A percentile compares a stretch with the other conserved stretches of the same genome.
Evolutionary conservation across 768 basidiomycete species (phyloP).

Genomic region (Flagelloscypha sp.): DNA sequence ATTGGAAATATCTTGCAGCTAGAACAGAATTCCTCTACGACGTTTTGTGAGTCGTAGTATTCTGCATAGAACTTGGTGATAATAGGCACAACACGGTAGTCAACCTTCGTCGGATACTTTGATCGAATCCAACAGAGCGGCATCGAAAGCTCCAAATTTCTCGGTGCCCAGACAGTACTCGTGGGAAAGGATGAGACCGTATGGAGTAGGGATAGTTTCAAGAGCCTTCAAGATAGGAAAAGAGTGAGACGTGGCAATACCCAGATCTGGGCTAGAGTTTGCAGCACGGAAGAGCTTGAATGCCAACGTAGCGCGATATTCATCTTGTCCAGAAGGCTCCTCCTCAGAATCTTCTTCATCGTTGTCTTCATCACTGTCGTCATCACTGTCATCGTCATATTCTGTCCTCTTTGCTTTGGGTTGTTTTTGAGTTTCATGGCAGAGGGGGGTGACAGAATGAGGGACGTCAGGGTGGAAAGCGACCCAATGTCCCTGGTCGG

Average conservation of each 20-base stretch:
- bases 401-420: no score
- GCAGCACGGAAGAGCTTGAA: conserved; percentile 22
- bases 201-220: conserved; percentile 9
- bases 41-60: conserved; percentile 4
- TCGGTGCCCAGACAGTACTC: conserved; percentile 18
- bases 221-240: conserved; percentile 3
- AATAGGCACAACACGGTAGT: conserved; percentile 14
- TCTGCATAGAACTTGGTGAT: conserved; percentile 5
- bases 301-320: conserved; percentile 21
- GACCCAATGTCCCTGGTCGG: conserved; percentile 13
- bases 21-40: not conserved
- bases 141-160: conserved; percentile 17
- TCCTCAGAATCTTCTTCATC: no score
- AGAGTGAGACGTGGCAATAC: not conserved
- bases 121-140: conserved; percentile 11
- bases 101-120: conserved; percentile 6
- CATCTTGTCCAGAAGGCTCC: conserved; percentile 1
- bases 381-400: no score
- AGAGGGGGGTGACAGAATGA: conserved; percentile 13
- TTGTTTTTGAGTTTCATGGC: no score
- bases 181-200: conserved; percentile 19
- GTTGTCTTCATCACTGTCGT: no score
- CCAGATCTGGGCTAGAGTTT: conserved; percentile 3
- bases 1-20: conserved; percentile 12
- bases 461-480: conserved; percentile 25